Base-by-base conservation (phyloP, 2,329 filamentous ascomycete species). In the Stagonosporopsis rhizophila region DNA sequence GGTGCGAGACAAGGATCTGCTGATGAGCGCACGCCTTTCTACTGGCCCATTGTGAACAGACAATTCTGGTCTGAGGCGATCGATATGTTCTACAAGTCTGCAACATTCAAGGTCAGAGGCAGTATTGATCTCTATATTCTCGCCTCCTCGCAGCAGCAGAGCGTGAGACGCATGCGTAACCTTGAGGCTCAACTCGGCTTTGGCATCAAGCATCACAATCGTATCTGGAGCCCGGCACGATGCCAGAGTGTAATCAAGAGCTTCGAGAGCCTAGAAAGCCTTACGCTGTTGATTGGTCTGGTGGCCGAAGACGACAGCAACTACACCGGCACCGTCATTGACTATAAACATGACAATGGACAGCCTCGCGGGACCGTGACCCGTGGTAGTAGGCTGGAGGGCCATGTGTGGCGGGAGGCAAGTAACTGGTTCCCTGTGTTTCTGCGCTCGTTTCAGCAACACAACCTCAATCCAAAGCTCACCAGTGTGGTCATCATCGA, bases 11-110 rank as follows among this genome's bases (percentile, higher is more conserved):
- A 19, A 17, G 20, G 11, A 5, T 44, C 34, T 20, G n/a, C 25
- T 19, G 8, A 32, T 6, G 6, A 32, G 9, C 40, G 32, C 22
- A 41, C 46, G 23, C 41, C n/a, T 9, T 56, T 56, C 35, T 50
- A 34, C 40, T 56, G 52, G 52, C 52, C 52, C 6, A 56, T 56
- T n/a, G 52, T 56, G 8, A 44, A 28, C 41, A 56, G 27, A 12
- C 34, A 41, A 27, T 56, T 45, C 28, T 56, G 52, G 46, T 11
- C n/a, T 22, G 45, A 56, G 41, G 34, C 46, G 6, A 40, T 45
- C 6, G 15, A 46, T 1, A 25, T 27, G 1, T 41, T 56, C 28
- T 56, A 50, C n/a, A 6, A 27, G 5, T 56, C 46, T 8, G 40
- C 52, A 14, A 46, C 46, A 3, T 56, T 56, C 40, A 46, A 40